Evolutionary conservation across 768 basidiomycete genomes (phyloP).

Genomic region (Mrakia frigida): DNA sequence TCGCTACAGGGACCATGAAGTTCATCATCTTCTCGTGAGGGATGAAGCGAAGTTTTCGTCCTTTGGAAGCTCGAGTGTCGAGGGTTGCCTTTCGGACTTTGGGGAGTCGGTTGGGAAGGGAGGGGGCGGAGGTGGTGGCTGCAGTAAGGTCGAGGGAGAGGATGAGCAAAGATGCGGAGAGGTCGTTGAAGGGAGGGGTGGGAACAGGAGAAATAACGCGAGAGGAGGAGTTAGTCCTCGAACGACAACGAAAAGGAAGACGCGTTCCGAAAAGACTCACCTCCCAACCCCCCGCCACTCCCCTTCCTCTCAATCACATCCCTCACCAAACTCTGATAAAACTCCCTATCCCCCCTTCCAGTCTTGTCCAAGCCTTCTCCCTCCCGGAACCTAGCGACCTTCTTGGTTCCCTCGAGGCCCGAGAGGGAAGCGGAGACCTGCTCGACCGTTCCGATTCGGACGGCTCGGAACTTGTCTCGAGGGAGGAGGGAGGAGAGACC

Average conservation of each 20-base stretch:
- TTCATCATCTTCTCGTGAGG: slow-evolving; percentile 94
- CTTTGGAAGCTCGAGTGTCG: slow-evolving; percentile 95
- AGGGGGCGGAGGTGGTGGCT: slow-evolving; percentile 12
- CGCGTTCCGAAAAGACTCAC: slow-evolving; percentile 13
- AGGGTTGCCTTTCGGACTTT: slow-evolving; percentile 59
- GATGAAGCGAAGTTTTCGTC: slow-evolving; percentile 84
- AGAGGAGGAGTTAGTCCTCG: no score
- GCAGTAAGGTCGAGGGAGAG: not conserved
- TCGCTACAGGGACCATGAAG: slow-evolving; percentile 83
- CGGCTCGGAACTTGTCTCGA: slow-evolving; percentile 55
- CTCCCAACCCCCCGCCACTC: slow-evolving; percentile 42
- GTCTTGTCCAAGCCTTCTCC: slow-evolving; percentile 46
- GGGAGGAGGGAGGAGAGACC: slow-evolving; percentile 62
- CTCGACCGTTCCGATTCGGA: slow-evolving; percentile 58
- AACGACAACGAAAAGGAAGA: no score
- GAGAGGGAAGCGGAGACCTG: slow-evolving; percentile 68
- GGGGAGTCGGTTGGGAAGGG: slow-evolving; percentile 24
- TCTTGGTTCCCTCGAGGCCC: slow-evolving; percentile 32
- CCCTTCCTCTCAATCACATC: slow-evolving; percentile 71
- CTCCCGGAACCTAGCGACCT: slow-evolving; percentile 34
- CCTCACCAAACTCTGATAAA: slow-evolving; percentile 84
- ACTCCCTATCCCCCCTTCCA: slow-evolving; percentile 68
- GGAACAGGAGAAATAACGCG: no score
- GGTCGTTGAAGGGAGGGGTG: no score
- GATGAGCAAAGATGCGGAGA: not conserved